A percentile compares a stretch with the other conserved stretches of the same genome.
phyloP scores from a whole-genome alignment of 176 grass and related monocot species.

The Olyra latifolia region DNA sequence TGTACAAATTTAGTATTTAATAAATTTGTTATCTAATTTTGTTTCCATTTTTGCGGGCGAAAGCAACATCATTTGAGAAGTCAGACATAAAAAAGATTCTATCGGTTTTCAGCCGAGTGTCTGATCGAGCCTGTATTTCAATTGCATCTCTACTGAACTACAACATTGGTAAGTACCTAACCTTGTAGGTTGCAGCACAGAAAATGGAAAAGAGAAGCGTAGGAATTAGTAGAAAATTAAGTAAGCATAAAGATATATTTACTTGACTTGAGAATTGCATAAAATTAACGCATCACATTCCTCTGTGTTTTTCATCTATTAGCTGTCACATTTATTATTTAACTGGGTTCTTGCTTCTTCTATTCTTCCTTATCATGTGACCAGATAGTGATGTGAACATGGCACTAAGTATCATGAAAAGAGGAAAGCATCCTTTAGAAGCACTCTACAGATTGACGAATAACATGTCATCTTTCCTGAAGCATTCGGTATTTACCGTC shows the following conservation, averaged over 20 bases:
- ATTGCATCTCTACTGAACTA: conserved; percentile 55
- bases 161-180: conserved; percentile 50
- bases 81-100: conserved; percentile 56
- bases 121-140: conserved; percentile 36
- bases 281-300: background rate
- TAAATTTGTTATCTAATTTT: background rate
- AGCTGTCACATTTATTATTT: background rate
- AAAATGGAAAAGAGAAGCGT: background rate
- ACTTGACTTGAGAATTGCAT: background rate
- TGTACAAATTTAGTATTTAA: background rate
- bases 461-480: conserved; percentile 45
- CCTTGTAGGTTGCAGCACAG: background rate
- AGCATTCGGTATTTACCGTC: conserved; percentile 28
- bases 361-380: conserved; percentile 30
- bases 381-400: conserved; percentile 55
- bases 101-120: conserved; percentile 40
- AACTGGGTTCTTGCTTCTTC: background rate
- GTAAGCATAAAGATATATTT: background rate
- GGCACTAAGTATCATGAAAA: conserved; percentile 40
- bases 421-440: conserved; percentile 47
- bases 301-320: background rate
- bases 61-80: conserved; percentile 67
- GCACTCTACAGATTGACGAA: conserved; percentile 49
- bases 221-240: background rate
- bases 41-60: background rate